A percentile compares a stretch with the other conserved stretches of the same genome.
Evolutionary conservation across 768 basidiomycete species (phyloP).

Genomic region (Collybiopsis luxurians): DNA sequence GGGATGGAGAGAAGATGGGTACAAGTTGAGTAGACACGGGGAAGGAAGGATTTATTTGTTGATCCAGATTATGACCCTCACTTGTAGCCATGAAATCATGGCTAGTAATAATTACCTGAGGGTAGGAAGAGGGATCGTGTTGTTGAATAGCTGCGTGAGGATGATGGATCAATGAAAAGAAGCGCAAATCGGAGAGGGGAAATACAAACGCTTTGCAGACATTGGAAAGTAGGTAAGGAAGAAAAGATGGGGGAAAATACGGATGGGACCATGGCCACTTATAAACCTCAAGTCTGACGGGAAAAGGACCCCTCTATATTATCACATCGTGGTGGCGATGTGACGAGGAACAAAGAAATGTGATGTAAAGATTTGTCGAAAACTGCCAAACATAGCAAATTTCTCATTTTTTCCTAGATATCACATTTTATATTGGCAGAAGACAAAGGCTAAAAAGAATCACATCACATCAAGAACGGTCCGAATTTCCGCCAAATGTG

Average conservation of each 20-base stretch:
- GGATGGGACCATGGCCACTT: slow-evolving; percentile 1
- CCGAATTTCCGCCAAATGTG: too few species aligned
- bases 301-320: background rate
- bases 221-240: background rate
- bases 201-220: background rate
- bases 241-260: background rate
- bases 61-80: background rate
- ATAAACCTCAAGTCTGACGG: background rate
- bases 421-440: background rate
- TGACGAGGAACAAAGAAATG: background rate
- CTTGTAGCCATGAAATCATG: background rate
- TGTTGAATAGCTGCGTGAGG: background rate
- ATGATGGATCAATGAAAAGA: background rate
- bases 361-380: background rate
- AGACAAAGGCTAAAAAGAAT: too few species aligned
- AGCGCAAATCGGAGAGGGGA: too few species aligned
- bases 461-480: too few species aligned
- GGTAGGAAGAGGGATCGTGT: background rate
- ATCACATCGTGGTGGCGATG: background rate
- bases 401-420: slow-evolving; percentile 3
- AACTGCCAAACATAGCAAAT: too few species aligned
- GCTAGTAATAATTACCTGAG: background rate
- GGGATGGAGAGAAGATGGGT: slow-evolving; percentile 2
- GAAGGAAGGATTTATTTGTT: background rate
- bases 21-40: background rate